These are phyloP conservation scores for Capronia americana DNA, from an alignment of 2,329 filamentous ascomycete genomes.

Conservation along the genomic window DNA sequence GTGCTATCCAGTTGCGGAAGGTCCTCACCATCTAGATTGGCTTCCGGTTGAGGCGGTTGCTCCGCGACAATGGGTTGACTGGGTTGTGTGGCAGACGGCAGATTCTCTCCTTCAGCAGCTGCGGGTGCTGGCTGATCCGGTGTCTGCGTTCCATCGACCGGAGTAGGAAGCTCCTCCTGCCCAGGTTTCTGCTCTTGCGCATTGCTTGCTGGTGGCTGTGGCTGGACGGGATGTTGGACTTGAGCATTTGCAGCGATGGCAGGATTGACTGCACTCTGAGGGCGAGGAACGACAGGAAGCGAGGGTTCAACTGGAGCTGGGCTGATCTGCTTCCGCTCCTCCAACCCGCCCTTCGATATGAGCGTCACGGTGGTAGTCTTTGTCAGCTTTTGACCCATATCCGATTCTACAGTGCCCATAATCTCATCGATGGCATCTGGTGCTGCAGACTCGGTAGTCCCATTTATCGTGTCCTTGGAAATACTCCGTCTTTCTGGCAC, in stretches of 20 bases:
- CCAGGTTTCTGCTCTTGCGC: constrained; percentile 2
- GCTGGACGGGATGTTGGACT: constrained; percentile 41
- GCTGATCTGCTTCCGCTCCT: constrained; percentile 57
- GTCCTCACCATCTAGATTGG: constrained; percentile 10
- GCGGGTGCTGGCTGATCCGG: not conserved
- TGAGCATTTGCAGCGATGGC: constrained; percentile 5
- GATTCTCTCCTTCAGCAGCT: not conserved
- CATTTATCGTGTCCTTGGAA: constrained; percentile 19
- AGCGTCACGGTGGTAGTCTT: constrained; percentile 70
- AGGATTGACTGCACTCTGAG: constrained; percentile 18
- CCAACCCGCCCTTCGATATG: constrained; percentile 77
- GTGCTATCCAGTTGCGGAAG: constrained; percentile 41
- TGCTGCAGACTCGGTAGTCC: constrained; percentile 21
- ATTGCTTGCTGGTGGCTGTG: constrained; percentile 40
- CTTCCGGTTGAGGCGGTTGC: constrained; percentile 9
- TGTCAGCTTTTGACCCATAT: constrained; percentile 70
- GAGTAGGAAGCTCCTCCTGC: constrained; percentile 10
- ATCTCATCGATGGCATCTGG: constrained; percentile 69
- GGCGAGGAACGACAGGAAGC: constrained; percentile 1
- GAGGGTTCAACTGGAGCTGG: constrained; percentile 17
- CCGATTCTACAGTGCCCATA: constrained; percentile 73
- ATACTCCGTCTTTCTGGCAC: constrained; percentile 34
- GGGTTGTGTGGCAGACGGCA: constrained; percentile 13
- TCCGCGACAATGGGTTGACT: constrained; percentile 5
- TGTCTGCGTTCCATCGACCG: constrained; percentile 11